Base-by-base conservation (phyloP, 768 basidiomycete species). In the Cubamyces lactineus region DNA sequence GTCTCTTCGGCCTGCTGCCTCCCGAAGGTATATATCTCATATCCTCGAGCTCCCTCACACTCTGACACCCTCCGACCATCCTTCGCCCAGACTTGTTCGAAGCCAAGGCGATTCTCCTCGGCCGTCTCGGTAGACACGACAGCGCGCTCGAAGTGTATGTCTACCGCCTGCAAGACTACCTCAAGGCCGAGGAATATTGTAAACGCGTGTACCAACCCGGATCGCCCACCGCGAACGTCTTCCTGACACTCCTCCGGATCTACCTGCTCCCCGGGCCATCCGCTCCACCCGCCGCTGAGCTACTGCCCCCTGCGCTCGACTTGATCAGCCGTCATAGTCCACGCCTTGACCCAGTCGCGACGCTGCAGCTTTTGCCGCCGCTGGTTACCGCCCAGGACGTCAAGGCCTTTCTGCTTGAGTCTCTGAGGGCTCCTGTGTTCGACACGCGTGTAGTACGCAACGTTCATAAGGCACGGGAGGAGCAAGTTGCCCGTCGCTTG, bases 111-210 rank as follows among this genome's bases (percentile, higher is more conserved):
- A 87, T 98, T 61, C 81, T 99, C 7, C 78, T 98, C 11, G 97
- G 97, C 11, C 83, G 91, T 47, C 80, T 98, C 62, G 94, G 91
- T 1, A 86, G 92, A 56, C 96, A 98, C 63, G 94, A 97, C 63
- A 92, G 89, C 63, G 95, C 96, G 0, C 83, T 98, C n/a, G 93
- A 96, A 70, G 83, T 96, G 15, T 99, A 98, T 72, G 94, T 96
- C 6, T 90, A 98, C 70, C 85, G 87, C 39, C 79, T 98, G 34
- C 83, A 87, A 41, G 90, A 96, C 70, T 94, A 89, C 72, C 63
- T 75, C 26, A 94, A 94, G 64, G 97, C 97, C 0, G 97, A 98
- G 78, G 86, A 91, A 93, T 95, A 99, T 72, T 99, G 97, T 80
- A 91, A 91, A 72, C 86, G 87, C 34, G 81, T 90, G 5, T 92